Evolutionary conservation across 768 basidiomycete genomes (phyloP).

Genomic region (Leucogyrophana mollusca): DNA sequence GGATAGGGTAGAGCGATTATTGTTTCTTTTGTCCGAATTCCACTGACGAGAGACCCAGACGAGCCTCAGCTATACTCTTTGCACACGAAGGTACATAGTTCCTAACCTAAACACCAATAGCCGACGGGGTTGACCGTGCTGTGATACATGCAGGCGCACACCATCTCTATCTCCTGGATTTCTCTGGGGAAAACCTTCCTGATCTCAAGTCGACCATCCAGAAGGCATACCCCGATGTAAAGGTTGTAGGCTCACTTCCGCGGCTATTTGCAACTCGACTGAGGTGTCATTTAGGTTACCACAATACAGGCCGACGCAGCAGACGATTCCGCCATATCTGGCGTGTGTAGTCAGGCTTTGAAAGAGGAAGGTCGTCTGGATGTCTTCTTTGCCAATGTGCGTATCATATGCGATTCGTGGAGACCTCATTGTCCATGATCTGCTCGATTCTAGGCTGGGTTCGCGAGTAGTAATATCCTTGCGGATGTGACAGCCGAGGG

Average conservation of each 20-base stretch:
- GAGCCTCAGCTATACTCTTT: constrained; percentile 68
- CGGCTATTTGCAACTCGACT: neutral
- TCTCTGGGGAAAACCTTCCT: constrained; percentile 63
- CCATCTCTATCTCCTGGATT: constrained; percentile 78
- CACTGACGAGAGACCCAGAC: constrained; percentile 40
- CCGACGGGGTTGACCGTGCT: constrained; percentile 4
- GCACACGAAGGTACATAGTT: constrained; percentile 69
- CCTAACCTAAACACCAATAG: constrained; percentile 1
- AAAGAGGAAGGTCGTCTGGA: constrained; percentile 85
- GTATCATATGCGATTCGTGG: constrained; percentile 16
- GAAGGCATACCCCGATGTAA: constrained; percentile 70
- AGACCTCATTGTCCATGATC: neutral
- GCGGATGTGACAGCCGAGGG: constrained; percentile 55
- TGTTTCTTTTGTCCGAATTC: constrained; percentile 7
- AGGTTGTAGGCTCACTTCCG: constrained; percentile 44
- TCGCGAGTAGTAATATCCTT: constrained; percentile 45
- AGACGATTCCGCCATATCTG: constrained; percentile 65
- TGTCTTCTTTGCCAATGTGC: constrained; percentile 93
- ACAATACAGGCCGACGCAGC: constrained; percentile 80
- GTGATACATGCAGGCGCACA: constrained; percentile 53
- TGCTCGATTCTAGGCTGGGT: constrained; percentile 56
- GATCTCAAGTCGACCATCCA: constrained; percentile 69
- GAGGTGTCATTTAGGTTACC: constrained; percentile 58
- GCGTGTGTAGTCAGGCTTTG: constrained; percentile 68
- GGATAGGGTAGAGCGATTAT: constrained; percentile 72